A percentile compares a stretch with the other conserved stretches of the same genome.
Evolutionary conservation across 805 yeast species (phyloP).

Genomic region (Wickerhamiella vanderwaltii): DNA sequence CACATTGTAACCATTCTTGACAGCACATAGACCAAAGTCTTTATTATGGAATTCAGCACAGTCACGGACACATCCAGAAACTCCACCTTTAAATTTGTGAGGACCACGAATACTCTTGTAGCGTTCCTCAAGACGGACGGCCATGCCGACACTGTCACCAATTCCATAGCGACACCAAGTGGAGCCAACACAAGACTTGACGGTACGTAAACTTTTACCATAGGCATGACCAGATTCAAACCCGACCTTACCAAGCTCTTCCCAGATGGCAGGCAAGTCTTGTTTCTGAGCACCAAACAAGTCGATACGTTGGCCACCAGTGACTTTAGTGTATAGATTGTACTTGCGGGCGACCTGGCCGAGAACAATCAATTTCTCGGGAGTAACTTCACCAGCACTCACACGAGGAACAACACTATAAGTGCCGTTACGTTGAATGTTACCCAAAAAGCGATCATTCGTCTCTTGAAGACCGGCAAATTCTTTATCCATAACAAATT

Average conservation of each 20-base stretch:
- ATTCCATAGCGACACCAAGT: constrained; percentile 33
- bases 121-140: constrained; percentile 30
- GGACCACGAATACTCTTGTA: constrained; percentile 31
- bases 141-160: constrained; percentile 32
- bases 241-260: constrained; percentile 26
- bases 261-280: constrained; percentile 28
- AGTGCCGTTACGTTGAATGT: constrained; percentile 31
- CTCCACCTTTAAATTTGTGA: constrained; percentile 32
- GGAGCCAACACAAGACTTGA: constrained; percentile 32
- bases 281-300: constrained; percentile 29
- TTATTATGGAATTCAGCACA: constrained; percentile 32
- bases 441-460: constrained; percentile 30
- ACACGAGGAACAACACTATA: constrained; percentile 31
- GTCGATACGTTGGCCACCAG: constrained; percentile 31
- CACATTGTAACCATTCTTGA: constrained; percentile 29
- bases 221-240: constrained; percentile 33
- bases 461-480: constrained; percentile 31
- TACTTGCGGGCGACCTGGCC: constrained; percentile 28
- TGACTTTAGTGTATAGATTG: constrained; percentile 29
- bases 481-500: constrained; percentile 26
- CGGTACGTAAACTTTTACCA: constrained; percentile 30
- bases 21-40: constrained; percentile 32
- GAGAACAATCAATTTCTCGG: constrained; percentile 29
- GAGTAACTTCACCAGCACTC: constrained; percentile 32
- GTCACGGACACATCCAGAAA: constrained; percentile 31